phyloP scores from a whole-genome alignment of 2,329 filamentous ascomycete genomes.

The Akanthomyces lecanii region DNA sequence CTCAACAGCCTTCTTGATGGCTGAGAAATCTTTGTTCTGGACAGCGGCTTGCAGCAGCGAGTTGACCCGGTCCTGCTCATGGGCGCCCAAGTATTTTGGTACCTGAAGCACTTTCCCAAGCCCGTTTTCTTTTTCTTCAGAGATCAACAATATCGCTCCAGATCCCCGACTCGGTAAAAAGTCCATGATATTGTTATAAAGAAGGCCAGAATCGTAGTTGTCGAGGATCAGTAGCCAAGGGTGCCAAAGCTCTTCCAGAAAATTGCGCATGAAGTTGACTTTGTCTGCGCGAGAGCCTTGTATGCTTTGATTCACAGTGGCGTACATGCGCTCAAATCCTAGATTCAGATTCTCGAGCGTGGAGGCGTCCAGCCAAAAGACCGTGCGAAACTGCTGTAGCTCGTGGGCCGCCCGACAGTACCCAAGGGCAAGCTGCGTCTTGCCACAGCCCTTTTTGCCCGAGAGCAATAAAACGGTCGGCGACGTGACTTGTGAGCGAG shows the following conservation, averaged over 20 bases:
- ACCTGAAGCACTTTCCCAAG: conserved; percentile 7
- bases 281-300: conserved; percentile 8
- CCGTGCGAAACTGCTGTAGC: conserved; percentile 11
- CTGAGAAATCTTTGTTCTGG: conserved; percentile 5
- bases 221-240: conserved; percentile 11
- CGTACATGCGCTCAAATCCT: conserved; percentile 11
- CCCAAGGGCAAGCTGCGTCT: conserved; percentile 12
- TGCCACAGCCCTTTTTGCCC: neutral
- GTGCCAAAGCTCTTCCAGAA: conserved; percentile 10
- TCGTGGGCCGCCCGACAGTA: conserved; percentile 9
- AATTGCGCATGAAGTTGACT: conserved; percentile 1
- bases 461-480: conserved; percentile 7
- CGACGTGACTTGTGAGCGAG: conserved; percentile 5
- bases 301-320: neutral
- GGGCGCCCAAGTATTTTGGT: neutral
- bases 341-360: conserved; percentile 11
- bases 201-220: conserved; percentile 9
- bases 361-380: conserved; percentile 13
- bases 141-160: conserved; percentile 4
- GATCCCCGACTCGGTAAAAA: conserved; percentile 6
- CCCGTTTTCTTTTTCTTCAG: conserved; percentile 6
- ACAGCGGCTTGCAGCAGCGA: neutral
- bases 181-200: conserved; percentile 14
- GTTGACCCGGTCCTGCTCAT: conserved; percentile 6
- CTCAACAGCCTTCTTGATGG: conserved; percentile 11